phyloP scores from a whole-genome alignment of 176 grass and related monocot genomes.

The Oropetium thomaeum region DNA sequence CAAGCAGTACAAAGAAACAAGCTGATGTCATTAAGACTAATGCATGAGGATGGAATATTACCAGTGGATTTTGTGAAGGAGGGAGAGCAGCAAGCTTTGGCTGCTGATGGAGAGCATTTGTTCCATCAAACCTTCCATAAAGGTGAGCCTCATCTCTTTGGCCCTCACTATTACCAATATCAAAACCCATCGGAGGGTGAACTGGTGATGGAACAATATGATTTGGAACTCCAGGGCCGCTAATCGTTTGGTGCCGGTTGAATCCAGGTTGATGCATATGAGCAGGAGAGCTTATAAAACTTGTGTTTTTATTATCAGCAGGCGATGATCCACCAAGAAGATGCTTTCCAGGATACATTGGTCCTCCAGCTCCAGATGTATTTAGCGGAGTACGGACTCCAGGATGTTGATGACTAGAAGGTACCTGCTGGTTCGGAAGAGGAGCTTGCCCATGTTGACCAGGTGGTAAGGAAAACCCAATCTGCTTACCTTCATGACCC shows the following conservation, averaged over 20 bases:
- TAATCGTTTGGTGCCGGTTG: conserved; percentile 42
- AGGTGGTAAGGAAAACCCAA: conserved; percentile 46
- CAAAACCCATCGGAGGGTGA: conserved; percentile 55
- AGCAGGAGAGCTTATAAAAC: conserved; percentile 41
- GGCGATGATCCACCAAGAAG: conserved; percentile 47
- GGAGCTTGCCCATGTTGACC: conserved; percentile 49
- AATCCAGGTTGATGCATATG: conserved; percentile 38
- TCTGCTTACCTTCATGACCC: conserved; percentile 46
- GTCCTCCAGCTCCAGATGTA: conserved; percentile 35
- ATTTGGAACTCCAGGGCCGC: conserved; percentile 40
- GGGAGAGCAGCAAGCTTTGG: conserved; percentile 75
- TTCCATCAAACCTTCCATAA: conserved; percentile 53
- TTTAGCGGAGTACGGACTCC: conserved; percentile 38
- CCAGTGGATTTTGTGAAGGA: conserved; percentile 39
- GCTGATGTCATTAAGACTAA: not conserved
- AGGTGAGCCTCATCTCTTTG: conserved; percentile 53
- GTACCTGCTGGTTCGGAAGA: conserved; percentile 32
- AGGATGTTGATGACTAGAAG: conserved; percentile 50
- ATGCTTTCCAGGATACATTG: conserved; percentile 39
- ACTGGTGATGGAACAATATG: conserved; percentile 40
- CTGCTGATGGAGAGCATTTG: conserved; percentile 54
- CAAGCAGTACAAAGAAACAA: not conserved
- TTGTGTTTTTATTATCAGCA: conserved; percentile 27
- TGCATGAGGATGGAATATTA: conserved; percentile 37
- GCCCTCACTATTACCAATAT: conserved; percentile 49